Percentiles rank a stretch among this genome's conserved stretches.
phyloP scores from a whole-genome alignment of 176 grass and related monocot genomes.

The Rhynchospora pubera region DNA sequence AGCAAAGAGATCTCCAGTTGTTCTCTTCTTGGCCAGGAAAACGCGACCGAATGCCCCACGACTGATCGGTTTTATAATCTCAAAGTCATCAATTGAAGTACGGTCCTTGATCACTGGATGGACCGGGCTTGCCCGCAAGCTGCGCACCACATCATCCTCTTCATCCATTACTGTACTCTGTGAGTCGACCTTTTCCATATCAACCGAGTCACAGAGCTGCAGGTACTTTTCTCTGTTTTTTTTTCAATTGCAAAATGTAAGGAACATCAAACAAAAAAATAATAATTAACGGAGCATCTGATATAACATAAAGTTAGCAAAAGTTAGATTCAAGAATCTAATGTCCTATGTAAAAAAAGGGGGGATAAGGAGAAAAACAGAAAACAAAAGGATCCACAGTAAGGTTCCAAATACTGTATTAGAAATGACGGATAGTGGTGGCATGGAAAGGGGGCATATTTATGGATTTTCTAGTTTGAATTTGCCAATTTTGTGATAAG shows the following conservation, averaged over 20 bases:
- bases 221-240: slow-evolving; percentile 82
- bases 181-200: slow-evolving; percentile 88
- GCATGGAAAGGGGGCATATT: neutral
- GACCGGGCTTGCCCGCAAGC: slow-evolving; percentile 87
- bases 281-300: neutral
- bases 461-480: neutral
- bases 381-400: neutral
- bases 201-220: slow-evolving; percentile 90
- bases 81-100: slow-evolving; percentile 98
- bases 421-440: neutral
- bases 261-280: neutral
- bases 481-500: neutral
- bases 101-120: slow-evolving; percentile 81
- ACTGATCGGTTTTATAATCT: slow-evolving; percentile 98
- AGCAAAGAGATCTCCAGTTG: slow-evolving; percentile 96
- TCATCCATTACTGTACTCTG: slow-evolving; percentile 92
- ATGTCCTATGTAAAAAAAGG: neutral
- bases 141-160: slow-evolving; percentile 93
- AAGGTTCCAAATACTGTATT: neutral
- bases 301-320: neutral
- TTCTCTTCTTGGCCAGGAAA: slow-evolving; percentile 99
- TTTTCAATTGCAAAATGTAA: slow-evolving; percentile 19
- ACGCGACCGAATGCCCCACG: slow-evolving; percentile 98
- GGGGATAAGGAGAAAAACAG: neutral
- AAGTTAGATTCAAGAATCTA: neutral